These are phyloP conservation scores for Mycena venus DNA, from an alignment of 768 basidiomycete genomes.

Conservation along the genomic window DNA sequence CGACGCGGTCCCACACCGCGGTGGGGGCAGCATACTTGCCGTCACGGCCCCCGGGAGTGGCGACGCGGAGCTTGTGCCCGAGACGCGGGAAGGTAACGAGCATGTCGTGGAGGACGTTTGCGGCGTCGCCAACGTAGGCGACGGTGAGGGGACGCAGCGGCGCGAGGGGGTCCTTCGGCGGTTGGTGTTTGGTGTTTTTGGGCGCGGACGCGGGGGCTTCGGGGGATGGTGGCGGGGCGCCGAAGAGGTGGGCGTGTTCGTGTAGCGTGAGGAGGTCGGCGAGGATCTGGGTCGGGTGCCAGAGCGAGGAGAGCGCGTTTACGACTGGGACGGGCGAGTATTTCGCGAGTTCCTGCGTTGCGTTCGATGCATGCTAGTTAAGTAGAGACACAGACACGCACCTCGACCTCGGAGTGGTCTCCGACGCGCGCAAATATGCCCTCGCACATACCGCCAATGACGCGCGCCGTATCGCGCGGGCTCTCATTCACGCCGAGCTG, in stretches of 20 bases:
- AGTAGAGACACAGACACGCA: too few species aligned
- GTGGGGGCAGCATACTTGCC: slow-evolving; percentile 73
- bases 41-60: slow-evolving; percentile 73
- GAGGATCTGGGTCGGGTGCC: slow-evolving; percentile 97
- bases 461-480: slow-evolving; percentile 84
- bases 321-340: slow-evolving; percentile 94
- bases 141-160: slow-evolving; percentile 85
- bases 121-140: slow-evolving; percentile 94
- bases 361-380: not conserved
- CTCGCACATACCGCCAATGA: slow-evolving; percentile 95
- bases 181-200: slow-evolving; percentile 8
- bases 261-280: slow-evolving; percentile 94
- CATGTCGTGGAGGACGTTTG: slow-evolving; percentile 98
- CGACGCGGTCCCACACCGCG: slow-evolving; percentile 86
- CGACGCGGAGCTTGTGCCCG: slow-evolving; percentile 89
- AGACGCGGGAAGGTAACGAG: slow-evolving; percentile 94
- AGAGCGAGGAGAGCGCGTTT: slow-evolving; percentile 95
- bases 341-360: slow-evolving; percentile 85
- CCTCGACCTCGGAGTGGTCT: slow-evolving; percentile 93
- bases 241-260: slow-evolving; percentile 76
- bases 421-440: slow-evolving; percentile 98
- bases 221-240: slow-evolving; percentile 37
- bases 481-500: slow-evolving; percentile 97
- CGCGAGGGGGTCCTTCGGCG: slow-evolving; percentile 49
- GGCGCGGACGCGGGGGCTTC: not conserved